Percentiles rank a stretch among this genome's conserved stretches.
These are phyloP conservation scores for Aureobasidium namibiae DNA, from an alignment of 2,329 filamentous ascomycete species.

Conservation along the genomic window DNA sequence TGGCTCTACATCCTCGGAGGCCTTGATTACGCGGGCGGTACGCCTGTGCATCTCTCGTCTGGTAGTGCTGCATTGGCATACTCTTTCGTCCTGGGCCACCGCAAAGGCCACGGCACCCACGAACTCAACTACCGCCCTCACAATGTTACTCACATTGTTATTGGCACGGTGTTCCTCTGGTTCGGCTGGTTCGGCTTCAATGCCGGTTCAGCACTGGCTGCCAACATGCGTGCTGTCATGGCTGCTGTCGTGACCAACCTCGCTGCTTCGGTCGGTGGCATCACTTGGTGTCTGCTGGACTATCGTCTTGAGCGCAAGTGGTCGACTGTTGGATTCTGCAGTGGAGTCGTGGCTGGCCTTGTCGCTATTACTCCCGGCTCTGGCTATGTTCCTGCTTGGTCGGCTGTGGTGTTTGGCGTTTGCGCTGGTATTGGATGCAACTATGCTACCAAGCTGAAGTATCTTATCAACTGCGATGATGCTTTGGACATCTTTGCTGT, in stretches of 20 bases:
- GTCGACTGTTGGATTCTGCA: constrained; percentile 91
- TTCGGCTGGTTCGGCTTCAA: constrained; percentile 97
- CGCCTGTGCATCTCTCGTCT: constrained; percentile 80
- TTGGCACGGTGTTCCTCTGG: constrained; percentile 90
- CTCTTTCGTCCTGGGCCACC: constrained; percentile 83
- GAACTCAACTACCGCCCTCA: constrained; percentile 88
- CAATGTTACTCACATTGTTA: constrained; percentile 86
- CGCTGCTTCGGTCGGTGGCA: constrained; percentile 72
- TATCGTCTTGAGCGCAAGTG: constrained; percentile 85
- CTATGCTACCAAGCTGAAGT: constrained; percentile 87
- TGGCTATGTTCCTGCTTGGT: constrained; percentile 77
- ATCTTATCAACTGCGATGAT: constrained; percentile 71
- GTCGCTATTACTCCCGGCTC: constrained; percentile 85
- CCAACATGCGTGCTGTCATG: constrained; percentile 79
- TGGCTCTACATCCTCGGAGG: constrained; percentile 76
- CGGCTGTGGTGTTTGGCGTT: constrained; percentile 70
- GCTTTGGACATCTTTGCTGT: constrained; percentile 84
- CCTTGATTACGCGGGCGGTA: constrained; percentile 83
- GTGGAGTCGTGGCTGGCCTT: constrained; percentile 76
- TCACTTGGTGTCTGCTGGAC: constrained; percentile 84
- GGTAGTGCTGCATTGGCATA: constrained; percentile 80
- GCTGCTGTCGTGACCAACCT: constrained; percentile 80
- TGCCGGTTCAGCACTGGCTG: constrained; percentile 70
- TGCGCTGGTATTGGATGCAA: constrained; percentile 72
- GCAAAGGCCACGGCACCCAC: constrained; percentile 74